Base-by-base conservation (phyloP, 2,329 filamentous ascomycete genomes). In the Amauroascus niger region DNA sequence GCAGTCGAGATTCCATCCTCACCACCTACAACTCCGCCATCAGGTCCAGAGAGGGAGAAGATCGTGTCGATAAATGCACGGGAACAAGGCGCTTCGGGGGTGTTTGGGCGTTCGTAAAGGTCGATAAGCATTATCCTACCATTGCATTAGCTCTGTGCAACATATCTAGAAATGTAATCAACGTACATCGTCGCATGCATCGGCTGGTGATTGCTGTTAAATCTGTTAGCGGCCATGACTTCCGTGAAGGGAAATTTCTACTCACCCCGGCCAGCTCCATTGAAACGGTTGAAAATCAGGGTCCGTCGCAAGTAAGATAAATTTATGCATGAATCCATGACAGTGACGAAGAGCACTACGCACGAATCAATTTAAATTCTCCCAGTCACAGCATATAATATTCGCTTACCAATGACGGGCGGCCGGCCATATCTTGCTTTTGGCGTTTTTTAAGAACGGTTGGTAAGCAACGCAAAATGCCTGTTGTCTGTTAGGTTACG, bases 271-370 rank as follows among this genome's bases (percentile, higher is more conserved):
- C 72, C 72, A 75, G 55, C 70, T 72, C 73, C 73, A 76, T 46
- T 73, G 70, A 46, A 76, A 75, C 0, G 71, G 71, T 55, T 75
- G 70, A 40, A 76, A 71, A 45, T 73, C 71, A 18, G 72, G 67
- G 57, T 74, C 72, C 2, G 70, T 71, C 3, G 71, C 72, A 22
- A 76, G 61, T n/a, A 68, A 67, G 18, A 75, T 70, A 49, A 75
- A 76, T 49, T 76, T 76, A 45, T 73, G 68, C 70, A 75, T 72
- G 50, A 74, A 76, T 1, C 71, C 70, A 59, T 74, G 72, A 49
- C 72, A 74, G 55, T 72, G 70, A 14, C 70, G 72, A 37, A 76
- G 62, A 7, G 73, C 73, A 55, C 72, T 72, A 44, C 3, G 4
- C 5, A 28, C n/a, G 9, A 5, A 14, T 48, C 26, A 33, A 22